Evolutionary conservation across 371 early-diverging fungal species (phyloP).

Genomic region (Basidiobolus meristosporus): DNA sequence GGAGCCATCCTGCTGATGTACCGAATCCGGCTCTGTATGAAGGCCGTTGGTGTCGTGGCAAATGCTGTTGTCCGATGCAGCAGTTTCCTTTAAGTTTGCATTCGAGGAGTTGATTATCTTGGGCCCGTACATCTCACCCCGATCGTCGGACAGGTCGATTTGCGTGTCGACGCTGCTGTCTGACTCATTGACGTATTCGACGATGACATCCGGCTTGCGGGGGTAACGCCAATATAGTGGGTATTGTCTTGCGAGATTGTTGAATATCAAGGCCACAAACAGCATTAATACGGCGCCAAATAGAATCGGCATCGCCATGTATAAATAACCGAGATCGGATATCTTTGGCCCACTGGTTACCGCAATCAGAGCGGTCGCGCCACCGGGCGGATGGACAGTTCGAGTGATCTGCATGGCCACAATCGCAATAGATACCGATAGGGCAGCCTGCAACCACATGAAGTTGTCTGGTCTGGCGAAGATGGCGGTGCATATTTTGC

Average conservation of each 20-base stretch:
- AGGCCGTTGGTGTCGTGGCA: no score
- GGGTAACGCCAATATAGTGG: slow-evolving; percentile 47
- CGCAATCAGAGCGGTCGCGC: slow-evolving; percentile 49
- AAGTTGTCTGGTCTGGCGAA: slow-evolving; percentile 12
- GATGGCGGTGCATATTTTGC: slow-evolving; percentile 25
- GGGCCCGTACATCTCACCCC: no score
- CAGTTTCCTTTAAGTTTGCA: no score
- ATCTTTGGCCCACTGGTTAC: slow-evolving; percentile 17
- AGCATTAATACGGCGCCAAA: slow-evolving; percentile 28
- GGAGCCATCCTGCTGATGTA: no score
- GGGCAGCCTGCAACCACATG: slow-evolving; percentile 42
- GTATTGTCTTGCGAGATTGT: slow-evolving; percentile 44
- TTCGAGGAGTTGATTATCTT: no score
- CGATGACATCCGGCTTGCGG: no score
- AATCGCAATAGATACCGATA: slow-evolving; percentile 44
- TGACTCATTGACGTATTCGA: no score
- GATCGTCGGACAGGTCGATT: no score
- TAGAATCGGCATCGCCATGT: slow-evolving; percentile 29
- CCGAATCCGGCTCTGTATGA: no score
- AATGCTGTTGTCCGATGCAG: no score
- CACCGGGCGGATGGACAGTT: slow-evolving; percentile 56
- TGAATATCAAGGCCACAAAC: slow-evolving; percentile 31
- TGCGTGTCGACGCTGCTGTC: no score
- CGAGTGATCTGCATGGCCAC: slow-evolving; percentile 41
- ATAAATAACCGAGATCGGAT: slow-evolving; percentile 29